Evolutionary conservation across 2,329 filamentous ascomycete species (phyloP).

Genomic region (Beauveria pseudobassiana): DNA sequence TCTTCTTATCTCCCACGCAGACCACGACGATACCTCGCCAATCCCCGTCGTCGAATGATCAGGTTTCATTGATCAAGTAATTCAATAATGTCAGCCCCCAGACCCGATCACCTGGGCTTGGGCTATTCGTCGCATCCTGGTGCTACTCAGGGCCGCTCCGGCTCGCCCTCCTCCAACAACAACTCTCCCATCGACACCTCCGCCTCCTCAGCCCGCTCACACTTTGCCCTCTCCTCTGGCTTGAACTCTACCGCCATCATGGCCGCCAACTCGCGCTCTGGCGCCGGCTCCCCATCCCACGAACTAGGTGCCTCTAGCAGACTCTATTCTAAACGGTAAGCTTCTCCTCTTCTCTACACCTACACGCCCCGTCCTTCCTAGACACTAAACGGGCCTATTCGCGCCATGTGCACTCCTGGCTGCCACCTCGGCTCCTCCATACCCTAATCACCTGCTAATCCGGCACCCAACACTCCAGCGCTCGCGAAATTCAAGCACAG

Average conservation of each 20-base stretch:
- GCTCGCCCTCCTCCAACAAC: constrained; percentile 69
- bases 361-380: not conserved
- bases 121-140: constrained; percentile 68
- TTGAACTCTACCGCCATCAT: constrained; percentile 53
- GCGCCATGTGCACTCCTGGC: not conserved
- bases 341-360: constrained; percentile 15
- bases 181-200: constrained; percentile 74
- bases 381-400: too few relatives aligned
- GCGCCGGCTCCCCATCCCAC: constrained; percentile 93
- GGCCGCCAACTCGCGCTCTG: constrained; percentile 60
- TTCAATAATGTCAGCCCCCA: constrained; percentile 86
- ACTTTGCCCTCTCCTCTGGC: constrained; percentile 61
- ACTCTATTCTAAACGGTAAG: constrained; percentile 88
- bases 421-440: not conserved
- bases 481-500: constrained; percentile 96
- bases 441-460: not conserved
- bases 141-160: constrained; percentile 57
- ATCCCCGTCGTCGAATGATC: not conserved
- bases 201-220: constrained; percentile 57
- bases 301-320: constrained; percentile 66
- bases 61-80: not conserved
- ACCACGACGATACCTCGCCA: not conserved
- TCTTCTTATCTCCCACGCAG: not conserved
- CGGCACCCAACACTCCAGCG: constrained; percentile 45
- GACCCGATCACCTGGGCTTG: constrained; percentile 80